Conservation (phyloP, 192 early-diverging fungal genomes). For the Coemansia aciculifera region DNA sequence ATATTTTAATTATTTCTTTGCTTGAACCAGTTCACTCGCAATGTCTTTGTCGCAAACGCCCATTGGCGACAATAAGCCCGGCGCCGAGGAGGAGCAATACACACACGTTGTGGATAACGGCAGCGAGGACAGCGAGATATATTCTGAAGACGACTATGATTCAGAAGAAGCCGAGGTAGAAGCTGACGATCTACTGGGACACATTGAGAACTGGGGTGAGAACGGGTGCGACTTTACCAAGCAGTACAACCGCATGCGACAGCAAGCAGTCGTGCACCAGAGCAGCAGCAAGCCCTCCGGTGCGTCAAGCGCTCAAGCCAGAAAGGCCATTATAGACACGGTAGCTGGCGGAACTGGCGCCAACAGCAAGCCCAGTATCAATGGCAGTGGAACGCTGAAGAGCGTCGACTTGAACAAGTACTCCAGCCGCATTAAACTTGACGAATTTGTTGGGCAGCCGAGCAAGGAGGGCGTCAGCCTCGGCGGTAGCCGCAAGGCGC, state of each 20-base stretch:
- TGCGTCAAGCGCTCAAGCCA: slow-evolving; percentile 4
- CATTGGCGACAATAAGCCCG: neutral
- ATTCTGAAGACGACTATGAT: slow-evolving; percentile 43
- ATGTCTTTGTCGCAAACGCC: neutral
- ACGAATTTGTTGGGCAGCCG: slow-evolving; percentile 40
- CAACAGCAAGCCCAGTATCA: slow-evolving; percentile 26
- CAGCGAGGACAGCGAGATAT: slow-evolving; percentile 6
- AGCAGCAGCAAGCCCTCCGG: slow-evolving; percentile 6
- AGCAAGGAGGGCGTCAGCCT: slow-evolving; percentile 14
- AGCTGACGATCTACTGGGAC: slow-evolving; percentile 75
- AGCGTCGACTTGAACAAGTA: slow-evolving; percentile 66
- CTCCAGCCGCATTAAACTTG: slow-evolving; percentile 71
- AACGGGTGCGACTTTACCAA: slow-evolving; percentile 92
- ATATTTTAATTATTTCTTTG: neutral
- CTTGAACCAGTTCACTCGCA: neutral
- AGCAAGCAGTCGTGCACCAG: slow-evolving; percentile 56
- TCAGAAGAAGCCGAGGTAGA: slow-evolving; percentile 59
- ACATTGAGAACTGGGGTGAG: slow-evolving; percentile 77
- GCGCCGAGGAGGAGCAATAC: neutral
- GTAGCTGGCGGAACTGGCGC: slow-evolving; percentile 16
- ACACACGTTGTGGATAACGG: neutral
- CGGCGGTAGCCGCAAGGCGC: slow-evolving; percentile 46
- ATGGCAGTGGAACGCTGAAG: slow-evolving; percentile 24
- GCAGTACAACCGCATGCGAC: slow-evolving; percentile 82
- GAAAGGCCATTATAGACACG: slow-evolving; percentile 19